Conservation (phyloP, 495 filamentous ascomycete species). For the Aspergillus ostianus region DNA sequence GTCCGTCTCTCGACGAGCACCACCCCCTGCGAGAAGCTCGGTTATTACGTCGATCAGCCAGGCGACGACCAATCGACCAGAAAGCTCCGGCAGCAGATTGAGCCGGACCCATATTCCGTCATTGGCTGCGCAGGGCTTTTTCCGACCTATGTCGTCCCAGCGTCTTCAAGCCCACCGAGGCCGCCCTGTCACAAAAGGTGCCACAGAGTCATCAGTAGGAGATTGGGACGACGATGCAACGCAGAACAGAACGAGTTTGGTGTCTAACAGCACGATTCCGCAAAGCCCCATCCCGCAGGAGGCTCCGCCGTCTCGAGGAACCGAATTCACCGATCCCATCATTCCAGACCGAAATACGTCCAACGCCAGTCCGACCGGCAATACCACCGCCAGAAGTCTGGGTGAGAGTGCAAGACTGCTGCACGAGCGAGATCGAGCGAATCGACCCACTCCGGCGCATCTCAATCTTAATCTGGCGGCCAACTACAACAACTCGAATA, state of each 20-base stretch:
- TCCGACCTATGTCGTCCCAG: slow-evolving; percentile 95
- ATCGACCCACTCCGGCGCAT: slow-evolving; percentile 51
- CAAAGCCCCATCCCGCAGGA: slow-evolving; percentile 50
- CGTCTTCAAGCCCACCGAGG: slow-evolving; percentile 86
- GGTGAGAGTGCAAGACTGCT: slow-evolving; percentile 74
- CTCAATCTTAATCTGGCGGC: slow-evolving; percentile 61
- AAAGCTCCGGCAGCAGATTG: slow-evolving; percentile 67
- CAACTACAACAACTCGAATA: slow-evolving; percentile 48
- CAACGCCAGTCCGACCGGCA: slow-evolving; percentile 70
- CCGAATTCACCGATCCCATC: slow-evolving; percentile 69
- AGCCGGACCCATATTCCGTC: slow-evolving; percentile 88
- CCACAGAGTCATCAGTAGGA: slow-evolving; percentile 35
- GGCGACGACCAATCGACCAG: slow-evolving; percentile 51
- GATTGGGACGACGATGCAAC: slow-evolving; percentile 44
- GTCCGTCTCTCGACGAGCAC: slow-evolving; percentile 50
- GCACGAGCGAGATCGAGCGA: slow-evolving; percentile 50
- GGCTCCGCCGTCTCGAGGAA: slow-evolving; percentile 69
- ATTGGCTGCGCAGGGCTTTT: slow-evolving; percentile 85
- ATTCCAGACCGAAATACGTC: slow-evolving; percentile 65
- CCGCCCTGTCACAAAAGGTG: slow-evolving; percentile 46
- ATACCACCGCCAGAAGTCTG: slow-evolving; percentile 63
- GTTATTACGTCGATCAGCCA: slow-evolving; percentile 34
- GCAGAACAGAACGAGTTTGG: slow-evolving; percentile 49
- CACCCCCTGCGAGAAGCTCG: slow-evolving; percentile 39
- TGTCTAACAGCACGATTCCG: slow-evolving; percentile 43